Conservation (phyloP, 164 flowering plant genomes). For the Berberis thunbergii region DNA sequence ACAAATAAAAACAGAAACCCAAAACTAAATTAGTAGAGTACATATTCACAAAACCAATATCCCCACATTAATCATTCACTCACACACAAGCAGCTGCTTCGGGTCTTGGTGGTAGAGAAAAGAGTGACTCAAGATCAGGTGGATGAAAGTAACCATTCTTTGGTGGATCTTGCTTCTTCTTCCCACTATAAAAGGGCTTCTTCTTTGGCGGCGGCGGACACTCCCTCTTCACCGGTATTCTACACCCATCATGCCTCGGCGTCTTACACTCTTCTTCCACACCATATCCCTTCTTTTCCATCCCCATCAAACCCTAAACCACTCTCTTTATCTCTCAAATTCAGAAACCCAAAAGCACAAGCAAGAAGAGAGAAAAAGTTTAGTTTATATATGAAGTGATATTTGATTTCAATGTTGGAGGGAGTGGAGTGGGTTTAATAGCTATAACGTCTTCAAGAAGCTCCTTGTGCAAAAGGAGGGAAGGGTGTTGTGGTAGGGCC, state of each 20-base stretch:
- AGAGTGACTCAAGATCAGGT: slow-evolving; percentile 35
- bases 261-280: slow-evolving; percentile 25
- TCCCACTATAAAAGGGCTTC: slow-evolving; percentile 15
- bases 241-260: slow-evolving; percentile 22
- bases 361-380: too few relatives aligned
- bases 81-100: neutral
- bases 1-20: neutral
- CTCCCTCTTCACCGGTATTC: slow-evolving; percentile 17
- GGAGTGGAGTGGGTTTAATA: too few relatives aligned
- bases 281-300: neutral
- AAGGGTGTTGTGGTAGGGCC: too few relatives aligned
- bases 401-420: too few relatives aligned
- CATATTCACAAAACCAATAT: neutral
- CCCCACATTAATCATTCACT: too few relatives aligned
- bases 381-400: too few relatives aligned
- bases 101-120: slow-evolving; percentile 1
- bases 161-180: slow-evolving; percentile 18
- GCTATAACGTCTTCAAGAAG: too few relatives aligned
- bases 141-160: slow-evolving; percentile 31
- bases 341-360: too few relatives aligned
- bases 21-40: neutral
- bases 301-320: too few relatives aligned
- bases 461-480: too few relatives aligned
- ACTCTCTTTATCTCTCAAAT: too few relatives aligned
- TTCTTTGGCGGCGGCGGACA: slow-evolving; percentile 41